phyloP scores from a whole-genome alignment of 768 basidiomycete species.

The Trametes sanguinea region DNA sequence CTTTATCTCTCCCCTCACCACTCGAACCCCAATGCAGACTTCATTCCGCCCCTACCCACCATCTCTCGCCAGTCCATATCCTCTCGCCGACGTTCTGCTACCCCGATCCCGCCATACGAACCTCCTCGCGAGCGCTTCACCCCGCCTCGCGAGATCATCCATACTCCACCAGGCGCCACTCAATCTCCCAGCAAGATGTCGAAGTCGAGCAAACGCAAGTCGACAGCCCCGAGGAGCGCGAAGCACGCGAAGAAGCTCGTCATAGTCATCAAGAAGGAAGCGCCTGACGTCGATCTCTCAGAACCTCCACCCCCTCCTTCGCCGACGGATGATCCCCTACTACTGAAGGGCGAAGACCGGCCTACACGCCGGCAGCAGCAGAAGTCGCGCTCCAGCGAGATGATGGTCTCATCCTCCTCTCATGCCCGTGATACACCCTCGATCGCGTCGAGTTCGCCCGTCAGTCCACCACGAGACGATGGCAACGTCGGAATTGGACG shows the following conservation, averaged over 20 bases:
- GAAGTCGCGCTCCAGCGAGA: slow-evolving; percentile 5
- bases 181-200: slow-evolving; percentile 28
- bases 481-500: slow-evolving; percentile 5
- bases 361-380: slow-evolving; percentile 28
- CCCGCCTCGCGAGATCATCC: slow-evolving; percentile 63
- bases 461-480: slow-evolving; percentile 14
- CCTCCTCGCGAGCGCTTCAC: slow-evolving; percentile 70
- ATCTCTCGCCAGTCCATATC: slow-evolving; percentile 27
- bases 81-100: slow-evolving; percentile 45
- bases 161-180: slow-evolving; percentile 39
- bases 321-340: slow-evolving; percentile 74
- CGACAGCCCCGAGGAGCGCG: slow-evolving; percentile 20
- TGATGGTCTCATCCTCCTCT: slow-evolving; percentile 30
- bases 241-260: slow-evolving; percentile 31
- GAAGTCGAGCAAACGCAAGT: slow-evolving; percentile 44
- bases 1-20: slow-evolving; percentile 44
- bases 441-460: slow-evolving; percentile 37
- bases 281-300: slow-evolving; percentile 61
- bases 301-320: slow-evolving; percentile 67
- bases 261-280: slow-evolving; percentile 57
- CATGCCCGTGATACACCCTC: slow-evolving; percentile 41
- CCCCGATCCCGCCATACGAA: slow-evolving; percentile 61
- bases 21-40: slow-evolving; percentile 53
- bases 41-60: slow-evolving; percentile 39
- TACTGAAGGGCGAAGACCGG: slow-evolving; percentile 47